Evolutionary conservation across 192 early-diverging fungal species (phyloP).

Genomic region (Gamsiella multidivaricata): DNA sequence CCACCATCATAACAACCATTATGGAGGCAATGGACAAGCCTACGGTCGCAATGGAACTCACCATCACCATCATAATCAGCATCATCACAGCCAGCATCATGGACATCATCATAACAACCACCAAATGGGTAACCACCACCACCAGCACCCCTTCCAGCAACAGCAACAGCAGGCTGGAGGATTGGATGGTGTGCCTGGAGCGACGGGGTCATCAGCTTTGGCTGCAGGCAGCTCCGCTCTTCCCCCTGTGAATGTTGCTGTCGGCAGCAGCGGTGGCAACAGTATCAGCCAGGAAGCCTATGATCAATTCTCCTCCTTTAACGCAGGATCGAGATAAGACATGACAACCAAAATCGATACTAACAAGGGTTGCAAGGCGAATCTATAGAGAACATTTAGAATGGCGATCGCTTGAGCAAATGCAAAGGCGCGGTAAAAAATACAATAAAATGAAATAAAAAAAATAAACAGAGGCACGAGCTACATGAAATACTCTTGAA

Average conservation of each 20-base stretch:
- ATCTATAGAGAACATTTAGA: neutral
- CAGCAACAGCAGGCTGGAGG: conserved; percentile 27
- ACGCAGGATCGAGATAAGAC: conserved; percentile 21
- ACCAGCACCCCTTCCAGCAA: conserved; percentile 20
- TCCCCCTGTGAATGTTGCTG: conserved; percentile 24
- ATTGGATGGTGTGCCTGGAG: conserved; percentile 33
- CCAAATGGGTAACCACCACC: conserved; percentile 12
- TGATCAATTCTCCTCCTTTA: conserved; percentile 29
- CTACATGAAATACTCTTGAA: too few relatives aligned
- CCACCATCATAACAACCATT: conserved; percentile 37
- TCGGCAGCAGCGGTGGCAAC: conserved; percentile 30
- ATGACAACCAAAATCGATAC: neutral
- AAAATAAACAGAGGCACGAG: conserved; percentile 1
- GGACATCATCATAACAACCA: conserved; percentile 34
- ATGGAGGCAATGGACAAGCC: conserved; percentile 43
- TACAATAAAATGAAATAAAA: neutral
- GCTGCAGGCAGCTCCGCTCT: conserved; percentile 48
- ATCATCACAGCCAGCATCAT: conserved; percentile 30
- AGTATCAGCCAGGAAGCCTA: conserved; percentile 40
- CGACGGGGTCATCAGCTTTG: conserved; percentile 43
- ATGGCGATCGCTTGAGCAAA: neutral
- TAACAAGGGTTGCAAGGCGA: too few relatives aligned
- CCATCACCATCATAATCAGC: conserved; percentile 43
- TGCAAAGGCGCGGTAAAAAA: neutral
- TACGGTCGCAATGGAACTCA: conserved; percentile 38